Percentiles rank a stretch among this genome's conserved stretches.
phyloP scores from a whole-genome alignment of 2,329 filamentous ascomycete species.

The Ceratocystis huliohia region DNA sequence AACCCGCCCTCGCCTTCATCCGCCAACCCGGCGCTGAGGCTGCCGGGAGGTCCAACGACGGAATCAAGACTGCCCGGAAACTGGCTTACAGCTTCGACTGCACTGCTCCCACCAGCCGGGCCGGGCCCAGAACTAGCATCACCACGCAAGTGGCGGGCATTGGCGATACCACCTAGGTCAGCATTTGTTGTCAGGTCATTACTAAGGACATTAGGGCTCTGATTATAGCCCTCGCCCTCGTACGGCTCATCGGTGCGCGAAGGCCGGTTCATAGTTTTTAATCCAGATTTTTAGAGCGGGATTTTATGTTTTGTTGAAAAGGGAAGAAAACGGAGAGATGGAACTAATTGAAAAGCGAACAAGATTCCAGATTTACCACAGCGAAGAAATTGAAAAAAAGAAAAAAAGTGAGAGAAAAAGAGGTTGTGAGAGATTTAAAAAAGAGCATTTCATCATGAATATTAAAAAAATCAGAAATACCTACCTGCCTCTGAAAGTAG shows the following conservation, averaged over 20 bases:
- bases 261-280: constrained; percentile 39
- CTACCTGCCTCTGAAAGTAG: not conserved
- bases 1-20: constrained; percentile 4
- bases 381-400: not conserved
- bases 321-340: not conserved
- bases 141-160: constrained; percentile 32
- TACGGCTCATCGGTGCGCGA: constrained; percentile 41
- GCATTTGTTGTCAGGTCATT: constrained; percentile 40
- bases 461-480: not conserved
- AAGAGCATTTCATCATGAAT: not conserved
- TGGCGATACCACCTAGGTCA: constrained; percentile 43
- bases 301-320: not conserved
- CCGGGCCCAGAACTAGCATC: not conserved
- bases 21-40: not conserved
- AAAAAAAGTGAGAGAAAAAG: not conserved
- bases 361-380: not conserved
- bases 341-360: not conserved
- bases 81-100: constrained; percentile 1
- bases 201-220: constrained; percentile 39
- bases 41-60: not conserved
- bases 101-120: constrained; percentile 5
- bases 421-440: not conserved
- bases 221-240: constrained; percentile 40
- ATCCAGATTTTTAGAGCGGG: not conserved
- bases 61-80: not conserved